Percentiles rank a stretch among this genome's conserved stretches.
phyloP scores from a whole-genome alignment of 1,284 basidiomycete genomes.

The Ganoderma meredithae region DNA sequence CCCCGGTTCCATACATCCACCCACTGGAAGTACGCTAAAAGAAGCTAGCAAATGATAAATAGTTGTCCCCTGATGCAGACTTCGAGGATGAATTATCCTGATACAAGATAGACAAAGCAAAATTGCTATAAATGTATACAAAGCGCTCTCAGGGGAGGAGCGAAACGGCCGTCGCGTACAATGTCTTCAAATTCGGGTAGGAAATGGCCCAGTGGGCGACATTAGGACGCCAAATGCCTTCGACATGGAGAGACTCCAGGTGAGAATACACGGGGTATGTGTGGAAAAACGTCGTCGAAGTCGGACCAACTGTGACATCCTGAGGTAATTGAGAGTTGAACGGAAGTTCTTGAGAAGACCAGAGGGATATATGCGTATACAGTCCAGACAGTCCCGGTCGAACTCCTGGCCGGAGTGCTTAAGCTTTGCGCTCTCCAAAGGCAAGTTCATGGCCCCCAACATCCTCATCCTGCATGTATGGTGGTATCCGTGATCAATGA shows the following conservation, averaged over 20 bases:
- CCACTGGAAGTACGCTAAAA: no score
- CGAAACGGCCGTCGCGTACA: neutral
- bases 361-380: constrained; percentile 21
- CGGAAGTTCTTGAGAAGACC: constrained; percentile 14
- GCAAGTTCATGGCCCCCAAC: constrained; percentile 20
- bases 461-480: constrained; percentile 19
- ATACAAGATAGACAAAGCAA: no score
- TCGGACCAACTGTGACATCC: constrained; percentile 8
- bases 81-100: no score
- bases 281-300: constrained; percentile 4
- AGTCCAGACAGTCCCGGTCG: neutral
- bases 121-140: no score
- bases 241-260: constrained; percentile 6
- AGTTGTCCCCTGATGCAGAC: no score
- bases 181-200: constrained; percentile 11
- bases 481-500: constrained; percentile 13
- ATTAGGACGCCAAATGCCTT: constrained; percentile 5
- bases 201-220: constrained; percentile 13
- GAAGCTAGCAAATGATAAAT: no score
- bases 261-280: constrained; percentile 17
- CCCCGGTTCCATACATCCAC: no score
- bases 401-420: neutral
- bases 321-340: constrained; percentile 11
- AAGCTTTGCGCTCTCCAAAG: constrained; percentile 10
- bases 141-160: no score